Evolutionary conservation across 345 rosid species (phyloP).

Genomic region (Hirschfeldia incana): DNA sequence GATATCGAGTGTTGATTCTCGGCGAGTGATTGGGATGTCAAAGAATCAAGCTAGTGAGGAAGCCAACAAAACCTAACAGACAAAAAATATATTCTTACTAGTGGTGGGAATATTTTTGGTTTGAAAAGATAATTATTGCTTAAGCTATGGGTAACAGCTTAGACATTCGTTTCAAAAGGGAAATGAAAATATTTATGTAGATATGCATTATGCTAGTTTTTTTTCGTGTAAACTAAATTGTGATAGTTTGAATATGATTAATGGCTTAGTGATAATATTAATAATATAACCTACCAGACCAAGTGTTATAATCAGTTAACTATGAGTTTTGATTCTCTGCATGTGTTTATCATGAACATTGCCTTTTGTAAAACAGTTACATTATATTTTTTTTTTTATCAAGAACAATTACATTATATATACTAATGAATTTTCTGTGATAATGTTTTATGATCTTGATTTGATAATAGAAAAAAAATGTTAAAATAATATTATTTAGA

Average conservation of each 20-base stretch:
- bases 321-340: neutral
- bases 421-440: neutral
- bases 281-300: neutral
- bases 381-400: no score
- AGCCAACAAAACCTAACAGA: conserved; percentile 43
- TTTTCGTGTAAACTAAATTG: no score
- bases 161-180: conserved; percentile 15
- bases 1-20: conserved; percentile 30
- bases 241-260: neutral
- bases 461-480: neutral
- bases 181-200: neutral
- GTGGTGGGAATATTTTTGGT: conserved; percentile 23
- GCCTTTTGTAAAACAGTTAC: neutral
- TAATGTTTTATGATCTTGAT: neutral
- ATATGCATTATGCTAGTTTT: neutral
- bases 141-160: conserved; percentile 36
- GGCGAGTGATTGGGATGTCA: conserved; percentile 28
- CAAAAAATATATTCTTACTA: conserved; percentile 36
- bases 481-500: no score
- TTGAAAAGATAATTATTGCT: conserved; percentile 15
- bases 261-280: neutral
- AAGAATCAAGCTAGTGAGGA: conserved; percentile 43
- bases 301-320: neutral
- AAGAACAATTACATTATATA: neutral
- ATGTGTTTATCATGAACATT: neutral